Evolutionary conservation across 805 yeast genomes (phyloP).

Genomic region (Pichia kluyveri): DNA sequence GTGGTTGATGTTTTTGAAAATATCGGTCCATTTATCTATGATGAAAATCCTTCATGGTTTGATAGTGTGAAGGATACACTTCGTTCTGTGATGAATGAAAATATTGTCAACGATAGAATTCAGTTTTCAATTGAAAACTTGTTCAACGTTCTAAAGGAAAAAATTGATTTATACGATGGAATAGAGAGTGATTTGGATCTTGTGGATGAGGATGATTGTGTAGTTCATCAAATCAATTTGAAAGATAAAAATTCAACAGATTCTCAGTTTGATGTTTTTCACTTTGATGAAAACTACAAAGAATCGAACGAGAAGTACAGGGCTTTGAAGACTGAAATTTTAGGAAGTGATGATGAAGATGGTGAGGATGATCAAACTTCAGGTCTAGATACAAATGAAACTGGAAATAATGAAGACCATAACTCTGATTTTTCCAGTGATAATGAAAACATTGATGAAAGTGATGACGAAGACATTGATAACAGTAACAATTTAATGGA

Average conservation of each 20-base stretch:
- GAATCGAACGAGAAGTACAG: slow-evolving; percentile 41
- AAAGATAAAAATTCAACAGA: slow-evolving; percentile 41
- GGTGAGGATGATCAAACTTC: slow-evolving; percentile 8
- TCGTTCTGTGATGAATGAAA: slow-evolving; percentile 51
- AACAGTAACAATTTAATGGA: slow-evolving; percentile 6
- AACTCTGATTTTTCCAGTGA: slow-evolving; percentile 7
- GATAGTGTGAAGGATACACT: slow-evolving; percentile 47
- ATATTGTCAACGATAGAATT: slow-evolving; percentile 32
- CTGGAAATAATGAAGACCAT: slow-evolving; percentile 16
- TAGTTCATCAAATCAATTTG: slow-evolving; percentile 46
- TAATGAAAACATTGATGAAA: slow-evolving; percentile 10
- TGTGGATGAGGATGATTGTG: slow-evolving; percentile 55
- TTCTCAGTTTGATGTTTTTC: slow-evolving; percentile 39
- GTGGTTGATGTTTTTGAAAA: slow-evolving; percentile 40
- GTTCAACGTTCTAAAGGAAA: slow-evolving; percentile 34
- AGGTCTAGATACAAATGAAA: slow-evolving; percentile 2
- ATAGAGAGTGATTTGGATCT: slow-evolving; percentile 44
- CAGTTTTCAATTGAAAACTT: slow-evolving; percentile 41
- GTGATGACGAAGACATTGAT: slow-evolving; percentile 16
- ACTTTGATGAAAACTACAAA: slow-evolving; percentile 41
- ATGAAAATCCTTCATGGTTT: slow-evolving; percentile 24
- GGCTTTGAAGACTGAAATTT: slow-evolving; percentile 32
- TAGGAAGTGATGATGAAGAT: slow-evolving; percentile 30
- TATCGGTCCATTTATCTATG: slow-evolving; percentile 45
- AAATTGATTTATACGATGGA: slow-evolving; percentile 32